These are phyloP conservation scores for Imleria badia DNA, from an alignment of 768 basidiomycete species.

Conservation along the genomic window DNA sequence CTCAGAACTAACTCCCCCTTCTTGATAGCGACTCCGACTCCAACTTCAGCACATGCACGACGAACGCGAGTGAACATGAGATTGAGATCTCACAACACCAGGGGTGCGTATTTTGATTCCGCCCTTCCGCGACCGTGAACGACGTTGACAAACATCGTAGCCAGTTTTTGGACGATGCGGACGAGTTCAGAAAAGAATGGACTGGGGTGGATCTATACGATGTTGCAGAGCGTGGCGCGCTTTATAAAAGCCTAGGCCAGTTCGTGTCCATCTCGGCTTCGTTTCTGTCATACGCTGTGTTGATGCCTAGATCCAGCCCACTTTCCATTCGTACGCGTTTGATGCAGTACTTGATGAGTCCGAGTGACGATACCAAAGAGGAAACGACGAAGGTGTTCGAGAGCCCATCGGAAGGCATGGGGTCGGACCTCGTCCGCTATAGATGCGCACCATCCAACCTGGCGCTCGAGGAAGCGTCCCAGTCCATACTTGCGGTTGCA, in stretches of 20 bases:
- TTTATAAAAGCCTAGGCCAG: conserved; percentile 5
- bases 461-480: too few species aligned
- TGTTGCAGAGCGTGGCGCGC: not conserved
- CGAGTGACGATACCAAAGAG: too few species aligned
- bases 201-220: conserved; percentile 1
- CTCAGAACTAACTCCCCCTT: not conserved
- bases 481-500: too few species aligned
- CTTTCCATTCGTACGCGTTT: not conserved
- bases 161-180: conserved; percentile 5
- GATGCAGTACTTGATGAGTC: too few species aligned
- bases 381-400: too few species aligned
- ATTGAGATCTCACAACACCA: not conserved
- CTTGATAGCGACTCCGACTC: not conserved
- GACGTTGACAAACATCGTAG: conserved; percentile 2
- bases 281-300: not conserved
- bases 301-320: not conserved
- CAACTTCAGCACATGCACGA: not conserved
- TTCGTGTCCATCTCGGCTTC: not conserved
- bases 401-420: too few species aligned
- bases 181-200: not conserved
- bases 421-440: too few species aligned
- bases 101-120: not conserved
- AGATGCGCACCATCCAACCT: too few species aligned
- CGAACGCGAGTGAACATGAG: not conserved
- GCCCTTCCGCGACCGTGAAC: not conserved